Percentiles rank a stretch among this genome's conserved stretches.
phyloP scores from a whole-genome alignment of 352 stramenopile genomes.

The Phytophthora rubi region DNA sequence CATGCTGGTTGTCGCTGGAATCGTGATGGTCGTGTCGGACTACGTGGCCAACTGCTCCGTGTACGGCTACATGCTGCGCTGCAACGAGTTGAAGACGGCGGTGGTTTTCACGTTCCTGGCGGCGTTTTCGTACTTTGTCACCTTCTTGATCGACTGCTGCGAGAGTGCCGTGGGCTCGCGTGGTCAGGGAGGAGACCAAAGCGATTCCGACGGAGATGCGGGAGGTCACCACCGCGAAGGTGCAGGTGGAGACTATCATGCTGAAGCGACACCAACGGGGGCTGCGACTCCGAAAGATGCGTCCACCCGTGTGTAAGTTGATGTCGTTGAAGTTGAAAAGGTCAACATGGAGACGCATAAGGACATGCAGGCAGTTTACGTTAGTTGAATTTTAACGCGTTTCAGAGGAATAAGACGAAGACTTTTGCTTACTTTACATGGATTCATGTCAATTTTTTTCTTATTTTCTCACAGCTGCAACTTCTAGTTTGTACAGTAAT shows the following conservation, averaged over 20 bases:
- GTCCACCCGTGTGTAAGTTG: slow-evolving; percentile 41
- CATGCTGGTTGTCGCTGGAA: slow-evolving; percentile 66
- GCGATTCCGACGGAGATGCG: slow-evolving; percentile 18
- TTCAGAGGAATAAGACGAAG: background rate
- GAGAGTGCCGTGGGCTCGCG: slow-evolving; percentile 26
- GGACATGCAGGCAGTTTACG: background rate
- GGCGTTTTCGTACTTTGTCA: slow-evolving; percentile 55
- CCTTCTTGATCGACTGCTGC: slow-evolving; percentile 60
- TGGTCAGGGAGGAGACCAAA: slow-evolving; percentile 12
- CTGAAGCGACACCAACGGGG: slow-evolving; percentile 32
- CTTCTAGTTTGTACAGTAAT: no score
- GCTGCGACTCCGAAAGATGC: slow-evolving; percentile 28
- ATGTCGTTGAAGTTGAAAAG: no score
- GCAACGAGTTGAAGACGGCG: slow-evolving; percentile 49
- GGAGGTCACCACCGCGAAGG: slow-evolving; percentile 6
- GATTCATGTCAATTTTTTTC: no score
- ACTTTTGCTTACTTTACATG: no score
- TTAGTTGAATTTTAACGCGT: background rate
- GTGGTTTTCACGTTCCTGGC: slow-evolving; percentile 77
- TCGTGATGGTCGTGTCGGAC: slow-evolving; percentile 73
- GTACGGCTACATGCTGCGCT: slow-evolving; percentile 78
- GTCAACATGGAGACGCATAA: background rate
- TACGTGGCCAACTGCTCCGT: slow-evolving; percentile 68
- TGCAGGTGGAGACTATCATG: slow-evolving; percentile 28
- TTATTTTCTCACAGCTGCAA: no score